These are phyloP conservation scores for Sugiyamaella marilandica DNA, from an alignment of 805 yeast genomes.

Conservation along the genomic window DNA sequence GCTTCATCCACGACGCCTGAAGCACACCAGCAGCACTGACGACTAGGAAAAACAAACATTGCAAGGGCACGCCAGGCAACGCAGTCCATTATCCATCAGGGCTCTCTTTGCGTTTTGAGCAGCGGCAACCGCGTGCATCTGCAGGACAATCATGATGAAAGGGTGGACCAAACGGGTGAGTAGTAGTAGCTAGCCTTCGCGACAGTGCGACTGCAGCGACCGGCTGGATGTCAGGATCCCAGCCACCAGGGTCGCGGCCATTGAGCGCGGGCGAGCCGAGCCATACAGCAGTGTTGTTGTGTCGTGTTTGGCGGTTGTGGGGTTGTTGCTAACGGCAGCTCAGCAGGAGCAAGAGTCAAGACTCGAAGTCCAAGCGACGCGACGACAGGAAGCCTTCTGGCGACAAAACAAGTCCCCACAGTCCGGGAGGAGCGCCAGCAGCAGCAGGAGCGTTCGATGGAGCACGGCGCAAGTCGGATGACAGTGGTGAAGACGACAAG, in stretches of 20 bases:
- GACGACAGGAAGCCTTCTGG: conserved; percentile 1
- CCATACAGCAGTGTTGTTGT: background rate
- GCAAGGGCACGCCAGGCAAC: background rate
- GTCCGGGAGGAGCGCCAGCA: background rate
- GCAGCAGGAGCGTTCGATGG: background rate
- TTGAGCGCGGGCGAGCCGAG: too few species aligned
- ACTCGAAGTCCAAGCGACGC: conserved; percentile 4
- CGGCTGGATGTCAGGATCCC: too few species aligned
- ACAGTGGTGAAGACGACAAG: background rate
- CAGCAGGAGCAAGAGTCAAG: conserved; percentile 11
- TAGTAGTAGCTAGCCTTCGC: background rate
- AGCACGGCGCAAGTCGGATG: background rate
- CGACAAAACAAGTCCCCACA: background rate
- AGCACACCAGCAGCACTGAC: background rate
- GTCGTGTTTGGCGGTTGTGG: background rate
- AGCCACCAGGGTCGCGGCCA: too few species aligned
- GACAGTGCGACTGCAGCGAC: too few species aligned
- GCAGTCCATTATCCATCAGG: too few species aligned
- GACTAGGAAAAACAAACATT: background rate
- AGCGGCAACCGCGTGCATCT: background rate
- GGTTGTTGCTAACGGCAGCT: conserved; percentile 2
- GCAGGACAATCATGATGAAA: conserved; percentile 30
- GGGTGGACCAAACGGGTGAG: conserved; percentile 37
- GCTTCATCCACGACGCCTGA: background rate
- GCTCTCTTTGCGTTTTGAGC: too few species aligned